Conservation (phyloP, 106 monocot species). For the Dendrobium nobile region DNA sequence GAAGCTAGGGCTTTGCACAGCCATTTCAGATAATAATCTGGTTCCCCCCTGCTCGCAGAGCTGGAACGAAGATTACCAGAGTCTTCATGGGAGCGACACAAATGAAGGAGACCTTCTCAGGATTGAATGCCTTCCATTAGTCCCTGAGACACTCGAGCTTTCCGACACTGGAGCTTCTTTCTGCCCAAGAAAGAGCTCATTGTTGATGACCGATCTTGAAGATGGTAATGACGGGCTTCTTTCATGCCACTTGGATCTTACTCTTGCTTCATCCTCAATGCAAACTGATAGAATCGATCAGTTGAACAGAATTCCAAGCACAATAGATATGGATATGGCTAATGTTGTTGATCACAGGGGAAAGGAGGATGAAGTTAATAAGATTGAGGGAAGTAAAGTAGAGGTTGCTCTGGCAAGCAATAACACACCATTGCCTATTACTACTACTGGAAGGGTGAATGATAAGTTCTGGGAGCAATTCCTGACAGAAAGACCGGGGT, state of each 20-base stretch:
- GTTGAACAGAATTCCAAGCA: slow-evolving; percentile 10
- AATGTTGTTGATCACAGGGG: slow-evolving; percentile 4
- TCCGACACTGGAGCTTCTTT: slow-evolving; percentile 48
- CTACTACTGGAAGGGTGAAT: slow-evolving; percentile 49
- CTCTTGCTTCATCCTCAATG: slow-evolving; percentile 61
- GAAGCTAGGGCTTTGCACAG: slow-evolving; percentile 56
- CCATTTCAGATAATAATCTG: slow-evolving; percentile 41
- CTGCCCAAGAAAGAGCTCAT: slow-evolving; percentile 35
- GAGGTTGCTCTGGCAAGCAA: background rate
- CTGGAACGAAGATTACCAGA: slow-evolving; percentile 36
- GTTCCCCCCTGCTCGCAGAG: slow-evolving; percentile 31
- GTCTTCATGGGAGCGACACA: slow-evolving; percentile 12
- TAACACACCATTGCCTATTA: slow-evolving; percentile 3
- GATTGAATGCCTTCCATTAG: slow-evolving; percentile 29
- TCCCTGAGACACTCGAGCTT: slow-evolving; percentile 36
- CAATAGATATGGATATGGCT: slow-evolving; percentile 9
- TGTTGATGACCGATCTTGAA: slow-evolving; percentile 23
- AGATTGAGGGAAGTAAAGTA: slow-evolving; percentile 2
- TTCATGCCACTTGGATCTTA: slow-evolving; percentile 66
- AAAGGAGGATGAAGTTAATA: slow-evolving; percentile 8
- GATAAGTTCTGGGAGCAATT: slow-evolving; percentile 99
- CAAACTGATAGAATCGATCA: slow-evolving; percentile 30
- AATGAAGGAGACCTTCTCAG: background rate
- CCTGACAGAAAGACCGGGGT: slow-evolving; percentile 83
- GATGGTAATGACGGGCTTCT: slow-evolving; percentile 47